Conservation (phyloP, 495 filamentous ascomycete species). For the Cercophora newfieldiana region DNA sequence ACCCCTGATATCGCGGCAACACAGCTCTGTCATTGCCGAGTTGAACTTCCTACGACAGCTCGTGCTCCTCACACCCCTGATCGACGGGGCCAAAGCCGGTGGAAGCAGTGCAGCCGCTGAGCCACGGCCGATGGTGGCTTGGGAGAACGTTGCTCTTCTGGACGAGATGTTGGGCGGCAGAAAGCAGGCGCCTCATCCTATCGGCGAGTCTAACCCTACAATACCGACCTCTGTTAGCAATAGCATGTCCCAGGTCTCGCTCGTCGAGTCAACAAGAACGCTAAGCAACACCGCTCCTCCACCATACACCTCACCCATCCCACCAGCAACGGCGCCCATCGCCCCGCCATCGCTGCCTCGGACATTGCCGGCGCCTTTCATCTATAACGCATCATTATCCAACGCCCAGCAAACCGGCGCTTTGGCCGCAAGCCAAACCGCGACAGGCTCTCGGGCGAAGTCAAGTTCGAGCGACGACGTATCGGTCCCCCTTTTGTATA, state of each 20-base stretch:
- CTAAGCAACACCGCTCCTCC: neutral
- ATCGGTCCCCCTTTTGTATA: neutral
- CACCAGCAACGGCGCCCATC: neutral
- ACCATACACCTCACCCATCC: neutral
- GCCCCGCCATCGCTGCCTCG: neutral
- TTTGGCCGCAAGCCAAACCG: neutral
- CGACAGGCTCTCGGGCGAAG: neutral
- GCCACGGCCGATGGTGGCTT: slow-evolving; percentile 6
- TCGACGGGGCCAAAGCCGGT: slow-evolving; percentile 52
- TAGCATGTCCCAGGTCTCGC: neutral
- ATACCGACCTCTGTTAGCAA: neutral
- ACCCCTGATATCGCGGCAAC: slow-evolving; percentile 18
- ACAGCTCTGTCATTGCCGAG: slow-evolving; percentile 34
- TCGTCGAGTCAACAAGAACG: neutral
- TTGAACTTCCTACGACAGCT: slow-evolving; percentile 56
- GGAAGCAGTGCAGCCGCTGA: slow-evolving; percentile 54
- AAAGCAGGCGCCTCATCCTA: neutral
- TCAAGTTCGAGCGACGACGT: neutral
- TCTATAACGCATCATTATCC: neutral
- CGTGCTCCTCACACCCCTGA: slow-evolving; percentile 54
- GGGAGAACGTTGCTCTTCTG: slow-evolving; percentile 55
- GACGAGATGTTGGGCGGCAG: slow-evolving; percentile 44
- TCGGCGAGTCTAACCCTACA: neutral
- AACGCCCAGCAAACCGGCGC: neutral
- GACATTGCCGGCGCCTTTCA: neutral